Conservation (phyloP, 1,284 basidiomycete genomes). For the Boletus mariae region DNA sequence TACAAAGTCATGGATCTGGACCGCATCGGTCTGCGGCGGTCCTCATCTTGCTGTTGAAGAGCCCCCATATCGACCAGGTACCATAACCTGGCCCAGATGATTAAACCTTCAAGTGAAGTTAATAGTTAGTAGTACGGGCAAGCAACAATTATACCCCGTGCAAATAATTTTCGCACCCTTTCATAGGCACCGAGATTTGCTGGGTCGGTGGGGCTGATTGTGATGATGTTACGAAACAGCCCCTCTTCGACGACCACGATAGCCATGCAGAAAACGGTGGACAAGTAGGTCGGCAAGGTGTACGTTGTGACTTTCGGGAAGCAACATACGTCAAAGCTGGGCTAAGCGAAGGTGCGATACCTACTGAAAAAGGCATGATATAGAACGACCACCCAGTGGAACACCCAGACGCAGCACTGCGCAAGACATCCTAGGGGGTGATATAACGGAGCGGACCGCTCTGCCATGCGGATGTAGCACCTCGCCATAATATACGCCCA, state of each 20-base stretch:
- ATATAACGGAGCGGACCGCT: slow-evolving; percentile 24
- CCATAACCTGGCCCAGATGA: slow-evolving; percentile 16
- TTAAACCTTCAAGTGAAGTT: slow-evolving; percentile 13
- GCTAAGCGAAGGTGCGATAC: not conserved
- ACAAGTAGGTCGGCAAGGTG: slow-evolving; percentile 15
- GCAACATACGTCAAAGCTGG: no score
- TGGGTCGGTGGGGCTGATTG: slow-evolving; percentile 5
- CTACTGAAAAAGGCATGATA: slow-evolving; percentile 24
- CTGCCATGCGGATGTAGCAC: slow-evolving; percentile 22
- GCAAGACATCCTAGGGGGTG: slow-evolving; percentile 27
- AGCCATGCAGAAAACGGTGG: slow-evolving; percentile 21
- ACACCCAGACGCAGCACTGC: slow-evolving; percentile 26
- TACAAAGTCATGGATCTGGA: slow-evolving; percentile 20
- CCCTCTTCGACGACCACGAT: slow-evolving; percentile 19
- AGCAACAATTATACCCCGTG: slow-evolving; percentile 9
- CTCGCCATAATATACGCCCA: slow-evolving; percentile 21
- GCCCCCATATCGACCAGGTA: slow-evolving; percentile 14
- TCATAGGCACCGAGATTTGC: slow-evolving; percentile 22
- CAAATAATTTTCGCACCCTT: slow-evolving; percentile 14
- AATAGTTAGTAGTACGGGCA: not conserved
- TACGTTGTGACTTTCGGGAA: slow-evolving; percentile 13
- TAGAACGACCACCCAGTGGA: slow-evolving; percentile 22
- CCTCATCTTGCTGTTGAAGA: not conserved
- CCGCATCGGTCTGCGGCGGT: not conserved
- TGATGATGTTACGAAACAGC: slow-evolving; percentile 21